A percentile compares a stretch with the other conserved stretches of the same genome.
Conservation (phyloP, 768 basidiomycete species). For the Harrya chromipes region DNA sequence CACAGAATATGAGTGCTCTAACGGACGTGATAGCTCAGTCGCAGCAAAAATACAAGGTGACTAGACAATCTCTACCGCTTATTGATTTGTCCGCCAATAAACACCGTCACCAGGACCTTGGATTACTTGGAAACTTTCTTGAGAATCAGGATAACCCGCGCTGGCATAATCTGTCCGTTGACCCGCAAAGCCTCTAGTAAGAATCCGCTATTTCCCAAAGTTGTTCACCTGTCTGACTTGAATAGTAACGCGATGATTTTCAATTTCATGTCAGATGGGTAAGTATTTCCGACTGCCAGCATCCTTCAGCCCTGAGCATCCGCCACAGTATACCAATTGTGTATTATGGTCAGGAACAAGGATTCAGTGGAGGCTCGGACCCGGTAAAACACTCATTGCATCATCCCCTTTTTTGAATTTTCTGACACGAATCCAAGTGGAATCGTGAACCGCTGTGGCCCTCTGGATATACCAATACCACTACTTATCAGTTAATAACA, state of each 20-base stretch:
- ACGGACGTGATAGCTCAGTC: constrained; percentile 50
- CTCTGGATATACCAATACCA: constrained; percentile 57
- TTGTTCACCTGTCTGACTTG: constrained; percentile 11
- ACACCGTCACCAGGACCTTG: constrained; percentile 11
- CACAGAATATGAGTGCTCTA: constrained; percentile 57
- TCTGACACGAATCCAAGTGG: constrained; percentile 35
- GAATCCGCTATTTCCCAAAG: constrained; percentile 15
- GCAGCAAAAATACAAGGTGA: constrained; percentile 49
- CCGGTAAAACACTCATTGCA: no score
- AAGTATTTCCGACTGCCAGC: not conserved
- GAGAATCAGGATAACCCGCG: constrained; percentile 78
- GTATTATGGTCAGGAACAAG: constrained; percentile 68
- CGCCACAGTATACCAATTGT: constrained; percentile 48
- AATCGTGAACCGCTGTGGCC: constrained; percentile 80
- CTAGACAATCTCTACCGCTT: not conserved
- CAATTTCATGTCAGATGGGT: constrained; percentile 73
- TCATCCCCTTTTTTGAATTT: no score
- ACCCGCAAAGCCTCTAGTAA: constrained; percentile 59
- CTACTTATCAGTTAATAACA: constrained; percentile 54
- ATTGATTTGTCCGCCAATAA: no score
- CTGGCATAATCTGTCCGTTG: constrained; percentile 64
- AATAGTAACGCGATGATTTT: constrained; percentile 49
- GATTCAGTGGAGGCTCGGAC: constrained; percentile 58
- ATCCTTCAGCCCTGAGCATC: not conserved
- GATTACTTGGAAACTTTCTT: constrained; percentile 67